Base-by-base conservation (phyloP, 1,284 basidiomycete species). In the Kwoniella shivajii region DNA sequence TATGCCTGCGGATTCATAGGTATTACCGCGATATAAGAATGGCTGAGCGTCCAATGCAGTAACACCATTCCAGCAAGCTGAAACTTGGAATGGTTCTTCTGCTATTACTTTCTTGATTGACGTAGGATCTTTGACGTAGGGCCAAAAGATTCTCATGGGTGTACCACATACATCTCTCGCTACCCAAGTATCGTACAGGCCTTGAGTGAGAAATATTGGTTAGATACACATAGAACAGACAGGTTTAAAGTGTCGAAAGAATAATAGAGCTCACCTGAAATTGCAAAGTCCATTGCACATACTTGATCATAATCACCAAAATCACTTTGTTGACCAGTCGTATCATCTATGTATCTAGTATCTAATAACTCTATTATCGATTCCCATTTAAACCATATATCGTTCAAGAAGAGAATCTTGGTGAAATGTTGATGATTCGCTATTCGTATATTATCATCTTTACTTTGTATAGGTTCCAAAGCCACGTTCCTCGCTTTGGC, bases 281-380 rank as follows among this genome's bases (percentile, higher is more conserved):
- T 68, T 22, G 72, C 75, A 43, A 81, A 81, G 72, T 85, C 84
- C 62, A 84, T 72, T 11, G 78, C 84, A 55, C 84, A 85, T 6
- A 77, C 83, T 69, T 85, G 81, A 62, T 85, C 84, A 60, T 81
- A 85, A 41, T 61, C 61, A 31, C 56, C 57, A 0, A 48, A 38
- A 20, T 51, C 43, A 34, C 56, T 55, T 27, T 52, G 54, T 1
- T 49, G 27, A 7, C 44, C 47, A 10, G 26, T 33, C 16, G 22
- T 34, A n/a, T 59, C 54, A 18, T 48, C 60, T n/a, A 61, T 64
- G 14, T 56, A 20, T 3, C 56, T 74, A 6, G 84, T 84, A 26
- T 76, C 73, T 44, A 85, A 67, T 7, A 85, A 77, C 43, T 82
- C 77, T 38, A 83, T 64, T 10, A 82, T 67, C 26, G 76, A 75